Conservation (phyloP, 306 rosid genomes). For the Trichosanthes truncata region DNA sequence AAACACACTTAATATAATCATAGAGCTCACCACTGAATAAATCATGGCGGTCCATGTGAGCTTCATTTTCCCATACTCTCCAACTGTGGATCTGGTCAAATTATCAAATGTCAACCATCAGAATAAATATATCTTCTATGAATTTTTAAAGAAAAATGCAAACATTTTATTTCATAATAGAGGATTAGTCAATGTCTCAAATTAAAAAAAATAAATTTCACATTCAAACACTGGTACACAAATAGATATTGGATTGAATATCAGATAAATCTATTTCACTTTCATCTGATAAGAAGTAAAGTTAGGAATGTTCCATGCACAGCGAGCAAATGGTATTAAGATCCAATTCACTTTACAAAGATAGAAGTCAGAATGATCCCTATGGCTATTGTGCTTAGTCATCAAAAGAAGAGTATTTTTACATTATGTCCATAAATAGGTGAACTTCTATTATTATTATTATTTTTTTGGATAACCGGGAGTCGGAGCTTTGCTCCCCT, state of each 20-base stretch:
- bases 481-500: too few relatives aligned
- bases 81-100: conserved; percentile 83
- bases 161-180: neutral
- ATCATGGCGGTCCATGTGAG: conserved; percentile 60
- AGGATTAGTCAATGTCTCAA: neutral
- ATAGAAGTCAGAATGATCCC: neutral
- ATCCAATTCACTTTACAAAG: neutral
- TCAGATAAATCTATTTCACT: neutral
- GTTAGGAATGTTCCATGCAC: neutral
- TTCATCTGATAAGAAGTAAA: neutral
- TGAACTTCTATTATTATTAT: neutral
- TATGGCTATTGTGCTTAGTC: neutral
- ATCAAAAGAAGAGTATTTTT: neutral
- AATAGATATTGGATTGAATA: neutral
- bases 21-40: conserved; percentile 48
- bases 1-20: neutral
- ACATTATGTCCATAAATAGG: neutral
- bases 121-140: neutral
- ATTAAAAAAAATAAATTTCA: neutral
- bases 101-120: conserved; percentile 20
- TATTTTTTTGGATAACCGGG: too few relatives aligned
- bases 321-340: neutral
- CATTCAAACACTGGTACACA: neutral
- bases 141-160: neutral
- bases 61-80: conserved; percentile 94